Conservation (phyloP, 805 yeast species). For the Candida ovalis region DNA sequence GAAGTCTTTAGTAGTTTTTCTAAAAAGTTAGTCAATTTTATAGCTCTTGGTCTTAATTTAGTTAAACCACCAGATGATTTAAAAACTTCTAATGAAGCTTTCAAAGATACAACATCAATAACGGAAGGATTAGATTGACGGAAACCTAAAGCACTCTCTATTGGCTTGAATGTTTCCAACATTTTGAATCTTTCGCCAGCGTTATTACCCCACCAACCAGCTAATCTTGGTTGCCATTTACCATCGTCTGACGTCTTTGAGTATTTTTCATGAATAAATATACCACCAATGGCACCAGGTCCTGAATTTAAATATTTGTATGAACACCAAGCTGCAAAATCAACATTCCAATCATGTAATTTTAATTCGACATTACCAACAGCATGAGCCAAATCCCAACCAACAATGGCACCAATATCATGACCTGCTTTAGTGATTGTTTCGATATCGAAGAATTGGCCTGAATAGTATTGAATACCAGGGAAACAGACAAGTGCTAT, state of each 20-base stretch:
- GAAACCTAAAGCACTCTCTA: conserved; percentile 81
- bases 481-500: conserved; percentile 76
- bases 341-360: conserved; percentile 86
- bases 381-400: conserved; percentile 97
- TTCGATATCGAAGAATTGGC: conserved; percentile 77
- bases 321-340: conserved; percentile 93
- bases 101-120: conserved; percentile 72
- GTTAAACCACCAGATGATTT: conserved; percentile 60
- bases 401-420: conserved; percentile 51
- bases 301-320: conserved; percentile 90
- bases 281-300: conserved; percentile 90
- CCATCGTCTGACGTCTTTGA: conserved; percentile 20
- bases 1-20: conserved; percentile 44
- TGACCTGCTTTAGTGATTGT: conserved; percentile 67
- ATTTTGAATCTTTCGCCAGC: conserved; percentile 67
- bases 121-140: conserved; percentile 91
- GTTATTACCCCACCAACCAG: conserved; percentile 98
- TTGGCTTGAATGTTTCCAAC: conserved; percentile 76
- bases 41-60: conserved; percentile 51
- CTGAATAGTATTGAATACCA: conserved; percentile 90
- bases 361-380: conserved; percentile 78
- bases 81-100: conserved; percentile 61
- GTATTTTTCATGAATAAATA: conserved; percentile 62
- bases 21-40: conserved; percentile 54
- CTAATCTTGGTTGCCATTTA: conserved; percentile 60